Conservation (phyloP, 2,329 filamentous ascomycete genomes). For the Chaetomium olivaceum region DNA sequence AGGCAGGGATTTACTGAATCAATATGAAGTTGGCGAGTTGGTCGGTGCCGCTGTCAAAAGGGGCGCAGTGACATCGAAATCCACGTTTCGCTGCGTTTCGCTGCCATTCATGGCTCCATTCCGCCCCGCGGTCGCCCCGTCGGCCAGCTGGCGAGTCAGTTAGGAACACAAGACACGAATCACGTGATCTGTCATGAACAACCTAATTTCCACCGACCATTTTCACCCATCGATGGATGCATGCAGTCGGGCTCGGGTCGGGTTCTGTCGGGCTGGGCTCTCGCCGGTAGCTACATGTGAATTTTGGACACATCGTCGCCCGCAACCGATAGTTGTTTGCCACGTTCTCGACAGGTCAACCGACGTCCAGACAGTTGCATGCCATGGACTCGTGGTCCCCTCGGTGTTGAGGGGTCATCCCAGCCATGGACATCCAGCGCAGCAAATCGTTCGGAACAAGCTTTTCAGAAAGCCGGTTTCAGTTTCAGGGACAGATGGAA, state of each 20-base stretch:
- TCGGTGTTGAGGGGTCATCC: not conserved
- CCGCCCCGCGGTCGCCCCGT: slow-evolving; percentile 18
- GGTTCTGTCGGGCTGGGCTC: slow-evolving; percentile 7
- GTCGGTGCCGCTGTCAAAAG: slow-evolving; percentile 13
- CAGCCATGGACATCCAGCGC: not conserved
- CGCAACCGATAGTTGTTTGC: not conserved
- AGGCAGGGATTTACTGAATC: not conserved
- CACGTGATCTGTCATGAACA: slow-evolving; percentile 22
- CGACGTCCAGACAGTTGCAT: not conserved
- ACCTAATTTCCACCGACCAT: not conserved
- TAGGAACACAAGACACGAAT: slow-evolving; percentile 9
- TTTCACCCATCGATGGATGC: not conserved
- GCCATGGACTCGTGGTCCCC: not conserved
- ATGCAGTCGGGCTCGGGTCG: slow-evolving; percentile 2
- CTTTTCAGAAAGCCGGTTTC: slow-evolving; percentile 1
- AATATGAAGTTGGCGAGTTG: slow-evolving; percentile 17
- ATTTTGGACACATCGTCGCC: not conserved
- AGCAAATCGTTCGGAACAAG: not conserved
- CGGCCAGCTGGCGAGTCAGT: slow-evolving; percentile 26
- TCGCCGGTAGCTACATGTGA: not conserved
- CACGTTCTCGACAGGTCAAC: not conserved
- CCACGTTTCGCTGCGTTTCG: slow-evolving; percentile 29
- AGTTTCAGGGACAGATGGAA: not conserved
- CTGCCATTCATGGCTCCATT: slow-evolving; percentile 19
- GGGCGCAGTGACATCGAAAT: slow-evolving; percentile 34